Conservation (phyloP, 2,329 filamentous ascomycete species). For the Neofusicoccum laricinum region DNA sequence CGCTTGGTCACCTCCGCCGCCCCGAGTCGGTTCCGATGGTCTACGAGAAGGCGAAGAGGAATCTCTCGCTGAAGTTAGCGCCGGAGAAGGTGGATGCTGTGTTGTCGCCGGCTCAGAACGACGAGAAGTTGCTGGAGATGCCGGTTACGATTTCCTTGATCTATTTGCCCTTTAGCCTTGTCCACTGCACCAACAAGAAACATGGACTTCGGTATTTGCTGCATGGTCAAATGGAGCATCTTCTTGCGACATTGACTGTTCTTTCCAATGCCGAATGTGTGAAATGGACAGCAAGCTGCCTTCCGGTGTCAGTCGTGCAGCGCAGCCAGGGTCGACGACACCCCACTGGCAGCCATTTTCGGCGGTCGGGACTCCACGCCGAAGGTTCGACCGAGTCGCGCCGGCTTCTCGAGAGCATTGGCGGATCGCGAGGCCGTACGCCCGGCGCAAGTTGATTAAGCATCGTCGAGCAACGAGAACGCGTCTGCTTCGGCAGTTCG, state of each 20-base stretch:
- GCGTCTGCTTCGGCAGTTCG: too few relatives aligned
- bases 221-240: too few relatives aligned
- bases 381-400: too few relatives aligned
- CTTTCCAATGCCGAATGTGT: background rate
- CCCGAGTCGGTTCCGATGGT: conserved; percentile 21
- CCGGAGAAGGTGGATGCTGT: conserved; percentile 3
- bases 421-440: too few relatives aligned
- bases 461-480: too few relatives aligned
- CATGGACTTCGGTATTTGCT: background rate
- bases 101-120: background rate
- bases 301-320: too few relatives aligned
- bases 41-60: conserved; percentile 23
- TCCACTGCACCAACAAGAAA: background rate
- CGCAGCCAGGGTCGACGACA: too few relatives aligned
- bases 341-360: too few relatives aligned
- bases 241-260: background rate
- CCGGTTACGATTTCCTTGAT: background rate
- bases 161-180: background rate
- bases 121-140: background rate
- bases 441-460: too few relatives aligned
- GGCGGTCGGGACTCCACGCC: too few relatives aligned
- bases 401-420: too few relatives aligned
- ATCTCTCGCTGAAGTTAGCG: conserved; percentile 18
- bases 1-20: conserved; percentile 68
- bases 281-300: too few relatives aligned